Evolutionary conservation across 257 asterid species (phyloP).

Genomic region (Solanum tarapatanum): DNA sequence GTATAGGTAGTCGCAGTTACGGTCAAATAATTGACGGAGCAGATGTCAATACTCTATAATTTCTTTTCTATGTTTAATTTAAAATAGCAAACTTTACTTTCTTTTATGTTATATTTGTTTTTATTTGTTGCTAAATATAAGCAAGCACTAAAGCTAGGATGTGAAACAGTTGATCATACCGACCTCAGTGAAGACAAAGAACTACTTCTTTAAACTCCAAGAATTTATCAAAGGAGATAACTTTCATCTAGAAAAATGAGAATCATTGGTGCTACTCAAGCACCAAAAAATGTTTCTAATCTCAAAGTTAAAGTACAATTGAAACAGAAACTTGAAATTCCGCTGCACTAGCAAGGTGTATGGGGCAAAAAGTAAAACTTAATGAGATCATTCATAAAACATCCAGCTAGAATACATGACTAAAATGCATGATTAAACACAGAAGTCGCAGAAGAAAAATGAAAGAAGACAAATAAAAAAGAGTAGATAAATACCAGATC

Average conservation of each 20-base stretch:
- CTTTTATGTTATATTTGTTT: neutral
- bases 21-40: neutral
- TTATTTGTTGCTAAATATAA: neutral
- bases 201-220: neutral
- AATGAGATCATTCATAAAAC: neutral
- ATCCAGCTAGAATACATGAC: neutral
- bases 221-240: neutral
- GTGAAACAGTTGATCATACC: neutral
- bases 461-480: neutral
- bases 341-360: neutral
- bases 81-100: neutral
- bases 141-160: neutral
- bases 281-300: neutral
- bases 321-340: neutral
- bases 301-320: neutral
- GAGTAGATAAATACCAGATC: conserved; percentile 55
- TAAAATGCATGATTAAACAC: neutral
- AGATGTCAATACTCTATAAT: neutral
- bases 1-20: neutral
- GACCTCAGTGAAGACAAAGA: neutral
- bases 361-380: neutral
- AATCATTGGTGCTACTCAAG: neutral
- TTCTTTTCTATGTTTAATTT: neutral
- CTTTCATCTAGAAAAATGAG: neutral
- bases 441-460: neutral